A percentile compares a stretch with the other conserved stretches of the same genome.
Evolutionary conservation across 2,329 filamentous ascomycete species (phyloP).

Genomic region (Microsporum ferrugineum): DNA sequence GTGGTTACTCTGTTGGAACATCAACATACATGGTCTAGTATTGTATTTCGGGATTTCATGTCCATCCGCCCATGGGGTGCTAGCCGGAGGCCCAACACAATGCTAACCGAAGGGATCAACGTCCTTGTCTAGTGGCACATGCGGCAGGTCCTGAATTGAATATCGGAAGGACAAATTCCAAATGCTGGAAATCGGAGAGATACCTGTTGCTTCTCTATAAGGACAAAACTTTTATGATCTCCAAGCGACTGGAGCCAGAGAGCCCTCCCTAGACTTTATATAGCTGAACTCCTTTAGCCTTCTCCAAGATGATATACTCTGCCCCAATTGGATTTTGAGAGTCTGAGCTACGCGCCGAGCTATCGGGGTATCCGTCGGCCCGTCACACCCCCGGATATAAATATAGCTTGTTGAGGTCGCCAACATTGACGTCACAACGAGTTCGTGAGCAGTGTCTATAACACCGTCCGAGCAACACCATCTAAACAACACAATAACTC

Average conservation of each 20-base stretch:
- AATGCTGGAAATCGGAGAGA: conserved; percentile 19
- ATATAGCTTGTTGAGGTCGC: too few species aligned
- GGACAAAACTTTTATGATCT: conserved; percentile 18
- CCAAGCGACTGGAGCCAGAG: conserved; percentile 12
- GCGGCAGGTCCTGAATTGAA: conserved; percentile 15
- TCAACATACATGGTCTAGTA: background rate
- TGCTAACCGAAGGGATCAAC: background rate
- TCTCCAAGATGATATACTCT: conserved; percentile 21
- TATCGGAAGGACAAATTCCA: conserved; percentile 17
- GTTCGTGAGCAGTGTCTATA: background rate
- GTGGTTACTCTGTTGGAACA: background rate
- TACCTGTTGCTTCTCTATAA: conserved; percentile 13
- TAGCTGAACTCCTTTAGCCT: conserved; percentile 18
- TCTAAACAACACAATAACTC: background rate
- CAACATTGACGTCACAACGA: background rate
- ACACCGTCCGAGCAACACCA: background rate
- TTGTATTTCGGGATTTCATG: background rate
- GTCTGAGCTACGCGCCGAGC: background rate
- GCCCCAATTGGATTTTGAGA: conserved; percentile 19
- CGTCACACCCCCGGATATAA: too few species aligned
- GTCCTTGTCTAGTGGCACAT: conserved; percentile 22
- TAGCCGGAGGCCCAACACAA: conserved; percentile 12
- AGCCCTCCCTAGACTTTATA: conserved; percentile 19
- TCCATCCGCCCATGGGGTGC: background rate
- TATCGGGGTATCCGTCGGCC: too few species aligned